phyloP scores from a whole-genome alignment of 306 rosid species.

The Corylus heterophylla region DNA sequence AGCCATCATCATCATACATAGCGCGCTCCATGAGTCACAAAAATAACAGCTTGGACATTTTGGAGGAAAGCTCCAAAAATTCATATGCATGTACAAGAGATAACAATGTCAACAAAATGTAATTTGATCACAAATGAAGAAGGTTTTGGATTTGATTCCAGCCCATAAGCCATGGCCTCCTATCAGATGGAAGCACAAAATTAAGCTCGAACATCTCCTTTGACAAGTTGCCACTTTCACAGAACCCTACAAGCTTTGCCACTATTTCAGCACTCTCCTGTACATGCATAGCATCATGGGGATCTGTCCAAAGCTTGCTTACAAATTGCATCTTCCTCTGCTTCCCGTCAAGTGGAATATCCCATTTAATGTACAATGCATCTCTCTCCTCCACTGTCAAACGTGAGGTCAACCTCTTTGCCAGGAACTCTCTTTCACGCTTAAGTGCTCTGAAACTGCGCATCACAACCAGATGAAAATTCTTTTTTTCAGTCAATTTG shows the following conservation, averaged over 20 bases:
- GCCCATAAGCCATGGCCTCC: conserved; percentile 82
- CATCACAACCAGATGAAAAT: conserved; percentile 14
- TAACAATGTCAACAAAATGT: conserved; percentile 33
- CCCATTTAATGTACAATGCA: conserved; percentile 79
- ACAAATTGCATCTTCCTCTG: conserved; percentile 81
- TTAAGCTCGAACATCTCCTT: conserved; percentile 97
- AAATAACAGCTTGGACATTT: neutral
- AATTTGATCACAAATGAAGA: conserved; percentile 57
- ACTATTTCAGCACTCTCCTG: conserved; percentile 95
- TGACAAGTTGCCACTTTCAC: conserved; percentile 90
- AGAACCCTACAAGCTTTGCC: conserved; percentile 91
- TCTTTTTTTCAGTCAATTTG: conserved; percentile 5
- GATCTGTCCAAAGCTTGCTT: conserved; percentile 91
- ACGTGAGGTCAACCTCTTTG: conserved; percentile 83
- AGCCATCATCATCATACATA: neutral
- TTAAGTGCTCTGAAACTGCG: conserved; percentile 79
- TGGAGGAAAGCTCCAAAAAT: conserved; percentile 41
- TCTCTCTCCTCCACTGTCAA: conserved; percentile 86
- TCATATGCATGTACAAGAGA: conserved; percentile 50
- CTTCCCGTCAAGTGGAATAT: conserved; percentile 94
- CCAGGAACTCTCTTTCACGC: conserved; percentile 93
- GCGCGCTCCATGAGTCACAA: conserved; percentile 15
- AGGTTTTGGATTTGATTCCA: conserved; percentile 86
- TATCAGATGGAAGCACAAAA: conserved; percentile 85
- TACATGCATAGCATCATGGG: conserved; percentile 75